phyloP scores from a whole-genome alignment of 495 filamentous ascomycete species.

The Tuber melanosporum region DNA sequence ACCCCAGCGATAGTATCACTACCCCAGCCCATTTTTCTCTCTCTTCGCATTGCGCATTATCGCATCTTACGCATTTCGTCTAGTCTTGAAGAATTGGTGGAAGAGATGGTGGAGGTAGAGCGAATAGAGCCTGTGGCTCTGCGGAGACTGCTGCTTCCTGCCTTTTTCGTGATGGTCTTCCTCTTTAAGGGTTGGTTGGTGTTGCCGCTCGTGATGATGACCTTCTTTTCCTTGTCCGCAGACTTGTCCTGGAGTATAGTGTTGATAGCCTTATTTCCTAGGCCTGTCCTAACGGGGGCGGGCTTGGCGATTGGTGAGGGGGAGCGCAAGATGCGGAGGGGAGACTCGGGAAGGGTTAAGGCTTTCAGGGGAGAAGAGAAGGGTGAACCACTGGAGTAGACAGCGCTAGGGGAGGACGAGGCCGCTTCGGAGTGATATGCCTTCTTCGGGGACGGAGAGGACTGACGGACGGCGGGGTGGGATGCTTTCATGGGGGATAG shows the following conservation, averaged over 20 bases:
- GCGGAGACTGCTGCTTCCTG: constrained; percentile 32
- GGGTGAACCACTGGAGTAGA: not conserved
- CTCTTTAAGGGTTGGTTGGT: constrained; percentile 24
- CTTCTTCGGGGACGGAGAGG: constrained; percentile 21
- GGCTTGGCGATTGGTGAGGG: constrained; percentile 31
- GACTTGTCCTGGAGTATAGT: constrained; percentile 35
- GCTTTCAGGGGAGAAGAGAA: constrained; percentile 13
- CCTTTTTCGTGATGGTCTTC: constrained; percentile 31
- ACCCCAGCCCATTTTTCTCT: constrained; percentile 1
- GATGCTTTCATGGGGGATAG: constrained; percentile 16
- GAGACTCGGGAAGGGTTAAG: constrained; percentile 19
- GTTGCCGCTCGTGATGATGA: constrained; percentile 35
- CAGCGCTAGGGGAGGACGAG: constrained; percentile 18
- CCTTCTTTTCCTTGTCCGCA: constrained; percentile 36
- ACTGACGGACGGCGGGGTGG: constrained; percentile 36
- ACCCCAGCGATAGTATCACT: not conserved
- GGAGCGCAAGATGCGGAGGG: constrained; percentile 30
- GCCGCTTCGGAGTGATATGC: constrained; percentile 21
- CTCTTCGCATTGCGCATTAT: constrained; percentile 19
- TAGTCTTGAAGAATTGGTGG: constrained; percentile 30
- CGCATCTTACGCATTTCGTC: constrained; percentile 41
- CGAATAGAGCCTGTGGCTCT: constrained; percentile 35
- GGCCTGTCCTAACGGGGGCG: constrained; percentile 30
- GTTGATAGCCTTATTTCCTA: constrained; percentile 36
- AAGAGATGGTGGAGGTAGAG: constrained; percentile 8